These are phyloP conservation scores for Cercophora samala DNA, from an alignment of 495 filamentous ascomycete genomes.

Conservation along the genomic window DNA sequence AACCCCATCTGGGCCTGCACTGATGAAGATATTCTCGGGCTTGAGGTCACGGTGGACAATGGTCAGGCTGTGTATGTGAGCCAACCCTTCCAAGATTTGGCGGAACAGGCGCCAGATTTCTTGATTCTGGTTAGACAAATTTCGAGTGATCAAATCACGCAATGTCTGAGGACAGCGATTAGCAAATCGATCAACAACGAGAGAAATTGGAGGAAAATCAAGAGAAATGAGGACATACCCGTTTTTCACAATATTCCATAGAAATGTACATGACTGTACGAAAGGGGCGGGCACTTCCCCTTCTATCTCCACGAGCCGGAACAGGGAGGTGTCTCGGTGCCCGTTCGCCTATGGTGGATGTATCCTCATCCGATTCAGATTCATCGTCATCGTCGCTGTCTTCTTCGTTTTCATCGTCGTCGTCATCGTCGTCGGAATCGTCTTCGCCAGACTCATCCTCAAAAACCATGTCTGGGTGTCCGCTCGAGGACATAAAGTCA, in stretches of 20 bases:
- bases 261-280: slow-evolving; percentile 49
- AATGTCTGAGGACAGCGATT: slow-evolving; percentile 56
- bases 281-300: slow-evolving; percentile 35
- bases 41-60: slow-evolving; percentile 98
- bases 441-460: slow-evolving; percentile 60
- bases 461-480: slow-evolving; percentile 77
- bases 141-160: slow-evolving; percentile 81
- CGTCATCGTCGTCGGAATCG: slow-evolving; percentile 36
- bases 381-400: slow-evolving; percentile 29
- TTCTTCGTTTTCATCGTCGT: slow-evolving; percentile 34
- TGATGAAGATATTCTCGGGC: slow-evolving; percentile 94
- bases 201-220: background rate
- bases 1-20: slow-evolving; percentile 58
- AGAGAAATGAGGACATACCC: slow-evolving; percentile 49
- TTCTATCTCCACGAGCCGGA: slow-evolving; percentile 23
- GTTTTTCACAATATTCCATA: slow-evolving; percentile 97
- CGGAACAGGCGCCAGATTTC: slow-evolving; percentile 87
- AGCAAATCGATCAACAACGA: background rate
- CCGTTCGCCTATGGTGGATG: slow-evolving; percentile 15
- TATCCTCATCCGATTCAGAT: slow-evolving; percentile 28
- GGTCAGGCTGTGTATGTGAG: slow-evolving; percentile 83
- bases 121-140: slow-evolving; percentile 65
- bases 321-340: slow-evolving; percentile 19
- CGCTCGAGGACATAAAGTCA: slow-evolving; percentile 89
- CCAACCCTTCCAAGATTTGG: slow-evolving; percentile 86